Evolutionary conservation across 2,329 filamentous ascomycete species (phyloP).

Genomic region (Cordyceps javanica): DNA sequence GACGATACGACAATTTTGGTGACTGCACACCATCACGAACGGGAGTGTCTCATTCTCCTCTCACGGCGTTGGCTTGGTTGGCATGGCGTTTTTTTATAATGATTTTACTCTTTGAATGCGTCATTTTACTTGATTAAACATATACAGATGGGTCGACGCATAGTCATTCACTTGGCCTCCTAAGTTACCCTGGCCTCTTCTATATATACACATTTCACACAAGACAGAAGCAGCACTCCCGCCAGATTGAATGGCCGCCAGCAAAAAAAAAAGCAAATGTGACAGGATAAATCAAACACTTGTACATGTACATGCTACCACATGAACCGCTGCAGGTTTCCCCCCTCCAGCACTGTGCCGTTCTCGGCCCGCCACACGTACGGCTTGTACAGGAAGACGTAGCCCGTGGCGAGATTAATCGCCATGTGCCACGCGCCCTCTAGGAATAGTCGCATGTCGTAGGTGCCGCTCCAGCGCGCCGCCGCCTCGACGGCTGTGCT

Average conservation of each 20-base stretch:
- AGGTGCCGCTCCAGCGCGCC: conserved; percentile 11
- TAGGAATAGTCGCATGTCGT: conserved; percentile 43
- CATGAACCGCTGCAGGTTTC: conserved; percentile 70
- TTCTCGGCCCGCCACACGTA: conserved; percentile 59
- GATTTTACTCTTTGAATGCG: background rate
- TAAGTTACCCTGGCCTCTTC: background rate
- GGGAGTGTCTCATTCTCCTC: background rate
- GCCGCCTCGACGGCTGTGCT: background rate
- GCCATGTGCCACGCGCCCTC: conserved; percentile 65
- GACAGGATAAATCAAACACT: background rate
- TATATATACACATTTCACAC: background rate
- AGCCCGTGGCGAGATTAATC: conserved; percentile 62
- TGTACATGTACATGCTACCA: conserved; percentile 46
- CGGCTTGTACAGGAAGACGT: conserved; percentile 61
- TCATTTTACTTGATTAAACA: background rate
- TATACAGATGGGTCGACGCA: conserved; percentile 1
- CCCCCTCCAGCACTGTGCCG: conserved; percentile 46
- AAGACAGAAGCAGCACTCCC: too few relatives aligned
- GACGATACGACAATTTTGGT: background rate
- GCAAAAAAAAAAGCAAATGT: background rate
- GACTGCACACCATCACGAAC: background rate
- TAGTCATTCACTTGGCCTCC: background rate
- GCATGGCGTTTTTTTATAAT: background rate
- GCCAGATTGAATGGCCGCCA: too few relatives aligned
- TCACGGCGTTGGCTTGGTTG: background rate